Percentiles rank a stretch among this genome's conserved stretches.
phyloP scores from a whole-genome alignment of 768 basidiomycete genomes.

The Brasilioporus rufonigricans region DNA sequence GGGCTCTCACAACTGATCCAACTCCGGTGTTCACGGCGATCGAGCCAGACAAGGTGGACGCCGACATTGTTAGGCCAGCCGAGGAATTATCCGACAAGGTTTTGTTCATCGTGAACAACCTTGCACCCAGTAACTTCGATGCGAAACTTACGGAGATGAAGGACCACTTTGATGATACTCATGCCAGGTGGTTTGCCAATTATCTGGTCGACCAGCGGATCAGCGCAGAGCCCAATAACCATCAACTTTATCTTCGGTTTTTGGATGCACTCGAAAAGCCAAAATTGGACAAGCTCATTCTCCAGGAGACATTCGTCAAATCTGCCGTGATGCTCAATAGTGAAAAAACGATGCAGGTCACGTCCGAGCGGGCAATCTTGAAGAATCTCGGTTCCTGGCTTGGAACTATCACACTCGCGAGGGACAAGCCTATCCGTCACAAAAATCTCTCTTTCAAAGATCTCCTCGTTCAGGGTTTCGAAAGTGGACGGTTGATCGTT shows the following conservation, averaged over 20 bases:
- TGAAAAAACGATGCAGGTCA: slow-evolving; percentile 83
- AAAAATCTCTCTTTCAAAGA: slow-evolving; percentile 97
- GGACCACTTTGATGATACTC: slow-evolving; percentile 75
- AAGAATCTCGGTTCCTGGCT: slow-evolving; percentile 98
- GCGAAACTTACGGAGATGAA: slow-evolving; percentile 84
- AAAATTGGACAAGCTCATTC: slow-evolving; percentile 66
- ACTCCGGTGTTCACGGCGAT: slow-evolving; percentile 74
- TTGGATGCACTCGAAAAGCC: slow-evolving; percentile 78
- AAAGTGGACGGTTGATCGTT: slow-evolving; percentile 84
- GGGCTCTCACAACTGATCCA: slow-evolving; percentile 40
- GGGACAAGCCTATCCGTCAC: slow-evolving; percentile 89
- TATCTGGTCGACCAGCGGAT: slow-evolving; percentile 96
- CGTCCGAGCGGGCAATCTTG: slow-evolving; percentile 78
- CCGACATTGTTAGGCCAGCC: slow-evolving; percentile 64
- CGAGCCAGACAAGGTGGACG: slow-evolving; percentile 64
- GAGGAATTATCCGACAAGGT: slow-evolving; percentile 92
- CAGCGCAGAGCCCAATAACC: slow-evolving; percentile 96
- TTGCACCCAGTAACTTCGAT: slow-evolving; percentile 93
- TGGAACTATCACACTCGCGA: slow-evolving; percentile 88
- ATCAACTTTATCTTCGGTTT: slow-evolving; percentile 91
- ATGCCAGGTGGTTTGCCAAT: slow-evolving; percentile 95
- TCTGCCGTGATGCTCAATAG: slow-evolving; percentile 85
- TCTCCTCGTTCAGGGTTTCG: slow-evolving; percentile 93
- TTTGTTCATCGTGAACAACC: slow-evolving; percentile 96
- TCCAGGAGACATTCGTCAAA: slow-evolving; percentile 94